Conservation (phyloP, 345 rosid genomes). For the Zanthoxylum bungeanum region DNA sequence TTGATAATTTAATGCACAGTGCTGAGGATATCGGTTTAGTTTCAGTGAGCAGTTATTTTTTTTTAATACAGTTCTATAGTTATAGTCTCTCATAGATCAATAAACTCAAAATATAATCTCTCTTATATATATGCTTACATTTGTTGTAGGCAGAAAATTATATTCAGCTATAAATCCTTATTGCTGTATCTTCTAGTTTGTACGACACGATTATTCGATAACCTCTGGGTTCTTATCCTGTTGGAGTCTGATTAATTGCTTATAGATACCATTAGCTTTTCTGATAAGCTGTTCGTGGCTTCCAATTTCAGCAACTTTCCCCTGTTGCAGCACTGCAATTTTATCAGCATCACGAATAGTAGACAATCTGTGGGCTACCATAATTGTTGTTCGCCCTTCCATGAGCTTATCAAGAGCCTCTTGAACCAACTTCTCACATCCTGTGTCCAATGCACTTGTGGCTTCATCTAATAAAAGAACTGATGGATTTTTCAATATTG, state of each 20-base stretch:
- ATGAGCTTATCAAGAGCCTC: conserved; percentile 74
- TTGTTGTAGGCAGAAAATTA: too few species aligned
- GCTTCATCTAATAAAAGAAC: conserved; percentile 85
- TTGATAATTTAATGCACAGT: too few species aligned
- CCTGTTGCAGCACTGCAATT: conserved; percentile 62
- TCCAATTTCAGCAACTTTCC: conserved; percentile 69
- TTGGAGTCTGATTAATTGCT: conserved; percentile 52
- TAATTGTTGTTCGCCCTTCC: conserved; percentile 66
- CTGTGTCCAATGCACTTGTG: conserved; percentile 74
- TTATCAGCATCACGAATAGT: conserved; percentile 54
- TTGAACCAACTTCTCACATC: conserved; percentile 69
- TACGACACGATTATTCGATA: too few species aligned
- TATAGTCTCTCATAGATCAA: too few species aligned
- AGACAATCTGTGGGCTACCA: conserved; percentile 81
- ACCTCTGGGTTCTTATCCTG: conserved; percentile 25
- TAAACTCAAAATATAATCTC: too few species aligned
- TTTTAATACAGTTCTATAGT: too few species aligned
- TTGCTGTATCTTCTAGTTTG: too few species aligned
- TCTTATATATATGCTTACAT: too few species aligned
- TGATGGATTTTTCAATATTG: conserved; percentile 66
- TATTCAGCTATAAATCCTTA: too few species aligned
- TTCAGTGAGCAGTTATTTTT: too few species aligned
- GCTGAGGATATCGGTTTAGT: too few species aligned
- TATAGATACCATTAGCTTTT: conserved; percentile 49
- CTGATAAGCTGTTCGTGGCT: conserved; percentile 60